Conservation (phyloP, 23 red algal genomes). For the Chondrus crispus region DNA sequence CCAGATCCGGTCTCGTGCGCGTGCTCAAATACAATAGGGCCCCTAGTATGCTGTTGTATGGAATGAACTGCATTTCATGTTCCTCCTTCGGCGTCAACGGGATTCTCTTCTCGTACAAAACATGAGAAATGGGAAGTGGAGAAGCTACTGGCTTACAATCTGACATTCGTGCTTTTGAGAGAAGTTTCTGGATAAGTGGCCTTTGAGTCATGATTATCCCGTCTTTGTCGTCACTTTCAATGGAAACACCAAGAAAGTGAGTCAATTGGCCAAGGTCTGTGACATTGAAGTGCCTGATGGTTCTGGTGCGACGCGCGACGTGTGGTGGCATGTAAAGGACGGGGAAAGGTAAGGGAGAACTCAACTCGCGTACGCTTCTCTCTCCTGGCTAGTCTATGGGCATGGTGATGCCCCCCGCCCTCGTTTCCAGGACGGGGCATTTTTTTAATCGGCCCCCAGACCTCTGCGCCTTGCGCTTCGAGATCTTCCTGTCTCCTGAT, state of each 20-base stretch:
- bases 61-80: background rate
- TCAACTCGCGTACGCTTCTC: too few species aligned
- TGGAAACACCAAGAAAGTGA: too few species aligned
- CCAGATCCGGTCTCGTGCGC: constrained; percentile 15
- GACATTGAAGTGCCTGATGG: background rate
- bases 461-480: too few species aligned
- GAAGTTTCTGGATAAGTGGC: background rate
- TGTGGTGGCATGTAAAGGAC: too few species aligned
- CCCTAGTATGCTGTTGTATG: background rate
- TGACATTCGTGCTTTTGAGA: background rate
- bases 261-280: background rate
- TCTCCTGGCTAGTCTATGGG: too few species aligned
- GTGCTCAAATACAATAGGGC: background rate
- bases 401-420: too few species aligned
- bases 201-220: background rate
- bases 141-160: background rate
- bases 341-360: too few species aligned
- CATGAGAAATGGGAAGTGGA: background rate
- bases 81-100: background rate
- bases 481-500: too few species aligned
- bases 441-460: too few species aligned
- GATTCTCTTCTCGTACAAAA: background rate
- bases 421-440: too few species aligned
- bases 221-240: too few species aligned
- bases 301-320: too few species aligned